Percentiles rank a stretch among this genome's conserved stretches.
Conservation (phyloP, 2,329 filamentous ascomycete species). For the Pseudogymnoascus sp. region DNA sequence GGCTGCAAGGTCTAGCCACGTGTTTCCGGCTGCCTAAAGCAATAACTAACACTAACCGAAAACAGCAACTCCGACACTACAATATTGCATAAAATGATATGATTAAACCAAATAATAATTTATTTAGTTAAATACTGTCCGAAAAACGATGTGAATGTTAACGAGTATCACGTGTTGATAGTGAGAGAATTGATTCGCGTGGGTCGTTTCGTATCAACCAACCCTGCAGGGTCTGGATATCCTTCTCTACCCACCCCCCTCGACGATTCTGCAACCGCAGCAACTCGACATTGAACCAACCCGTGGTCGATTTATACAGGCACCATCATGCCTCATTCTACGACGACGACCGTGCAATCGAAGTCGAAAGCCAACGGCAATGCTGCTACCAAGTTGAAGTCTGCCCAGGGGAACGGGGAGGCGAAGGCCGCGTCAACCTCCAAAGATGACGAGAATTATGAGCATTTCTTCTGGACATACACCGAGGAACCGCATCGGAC, state of each 20-base stretch:
- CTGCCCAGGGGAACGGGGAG: conserved; percentile 8
- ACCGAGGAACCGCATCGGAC: conserved; percentile 96
- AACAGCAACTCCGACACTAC: no score
- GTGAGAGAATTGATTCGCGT: conserved; percentile 5
- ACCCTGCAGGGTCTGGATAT: background rate
- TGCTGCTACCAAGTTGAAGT: background rate
- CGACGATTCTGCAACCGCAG: background rate
- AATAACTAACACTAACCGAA: no score
- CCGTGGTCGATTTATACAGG: background rate
- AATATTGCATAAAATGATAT: no score
- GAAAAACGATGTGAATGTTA: no score
- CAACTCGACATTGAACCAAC: background rate
- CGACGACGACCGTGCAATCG: background rate
- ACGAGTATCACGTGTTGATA: background rate
- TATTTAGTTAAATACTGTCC: no score
- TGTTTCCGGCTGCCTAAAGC: no score
- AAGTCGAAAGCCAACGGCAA: conserved; percentile 1
- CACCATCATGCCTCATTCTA: background rate
- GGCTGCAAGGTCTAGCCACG: no score
- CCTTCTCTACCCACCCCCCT: background rate
- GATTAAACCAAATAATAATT: no score
- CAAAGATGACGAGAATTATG: conserved; percentile 24
- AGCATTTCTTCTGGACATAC: conserved; percentile 93
- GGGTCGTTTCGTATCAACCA: conserved; percentile 6
- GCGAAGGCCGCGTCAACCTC: conserved; percentile 11